phyloP scores from a whole-genome alignment of 169 alveolate species.

The Hammondia hammondi region DNA sequence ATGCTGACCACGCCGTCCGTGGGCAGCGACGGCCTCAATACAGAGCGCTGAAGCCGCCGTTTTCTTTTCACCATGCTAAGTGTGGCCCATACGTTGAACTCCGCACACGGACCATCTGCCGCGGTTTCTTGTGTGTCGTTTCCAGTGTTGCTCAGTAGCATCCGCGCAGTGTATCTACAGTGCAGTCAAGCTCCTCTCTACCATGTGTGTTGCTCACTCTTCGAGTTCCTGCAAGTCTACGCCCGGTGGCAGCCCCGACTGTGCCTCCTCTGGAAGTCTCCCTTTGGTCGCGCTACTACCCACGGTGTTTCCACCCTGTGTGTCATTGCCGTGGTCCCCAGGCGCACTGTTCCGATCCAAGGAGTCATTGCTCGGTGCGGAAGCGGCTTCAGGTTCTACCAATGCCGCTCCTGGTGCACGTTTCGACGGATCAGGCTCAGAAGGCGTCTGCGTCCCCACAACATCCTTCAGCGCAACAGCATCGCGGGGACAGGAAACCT shows the following conservation, averaged over 20 bases:
- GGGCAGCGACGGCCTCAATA: no score
- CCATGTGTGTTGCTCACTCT: neutral
- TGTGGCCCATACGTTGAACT: no score
- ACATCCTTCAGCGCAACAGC: neutral
- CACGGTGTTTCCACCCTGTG: neutral
- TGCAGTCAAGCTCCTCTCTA: neutral
- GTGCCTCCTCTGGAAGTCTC: neutral
- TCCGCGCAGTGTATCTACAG: neutral
- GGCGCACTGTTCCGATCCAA: neutral
- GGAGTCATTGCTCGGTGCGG: neutral
- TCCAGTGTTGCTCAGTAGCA: no score
- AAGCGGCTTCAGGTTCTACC: neutral
- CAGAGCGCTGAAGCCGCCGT: no score
- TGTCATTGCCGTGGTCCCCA: neutral
- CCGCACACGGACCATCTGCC: no score
- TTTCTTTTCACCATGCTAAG: no score
- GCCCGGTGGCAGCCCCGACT: slow-evolving; percentile 12
- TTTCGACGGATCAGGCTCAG: neutral
- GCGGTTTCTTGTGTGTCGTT: no score
- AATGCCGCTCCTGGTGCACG: neutral
- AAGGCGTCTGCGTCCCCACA: neutral
- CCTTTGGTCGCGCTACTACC: neutral
- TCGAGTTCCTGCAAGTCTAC: slow-evolving; percentile 1
- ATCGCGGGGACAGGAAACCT: neutral
- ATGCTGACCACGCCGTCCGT: no score